phyloP scores from a whole-genome alignment of 768 basidiomycete species.

The Lactarius akahatsu region DNA sequence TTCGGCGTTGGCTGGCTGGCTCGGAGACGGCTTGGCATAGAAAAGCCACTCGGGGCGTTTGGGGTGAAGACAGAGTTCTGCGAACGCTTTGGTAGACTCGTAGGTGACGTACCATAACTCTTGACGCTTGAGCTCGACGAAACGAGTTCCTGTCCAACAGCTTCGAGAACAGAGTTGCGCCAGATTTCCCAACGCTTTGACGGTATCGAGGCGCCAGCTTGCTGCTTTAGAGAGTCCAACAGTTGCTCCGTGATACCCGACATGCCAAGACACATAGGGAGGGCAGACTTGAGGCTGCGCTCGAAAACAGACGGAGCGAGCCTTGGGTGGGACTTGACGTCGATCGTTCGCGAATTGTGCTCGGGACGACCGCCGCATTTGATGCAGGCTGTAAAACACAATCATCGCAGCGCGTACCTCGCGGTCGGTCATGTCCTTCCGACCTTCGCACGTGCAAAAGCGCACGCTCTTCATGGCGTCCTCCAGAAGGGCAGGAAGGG shows the following conservation, averaged over 20 bases:
- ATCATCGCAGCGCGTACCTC: slow-evolving; percentile 66
- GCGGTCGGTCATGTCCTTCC: slow-evolving; percentile 68
- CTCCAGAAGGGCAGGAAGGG: slow-evolving; percentile 56
- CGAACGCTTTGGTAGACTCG: slow-evolving; percentile 62
- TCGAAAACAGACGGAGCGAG: slow-evolving; percentile 71
- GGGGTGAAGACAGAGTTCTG: slow-evolving; percentile 77
- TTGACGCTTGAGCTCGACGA: slow-evolving; percentile 83
- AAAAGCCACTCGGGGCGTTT: slow-evolving; percentile 85
- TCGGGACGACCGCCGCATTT: slow-evolving; percentile 91
- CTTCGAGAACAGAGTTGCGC: slow-evolving; percentile 59
- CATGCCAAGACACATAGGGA: slow-evolving; percentile 84
- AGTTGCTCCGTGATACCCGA: slow-evolving; percentile 47
- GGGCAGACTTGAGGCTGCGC: slow-evolving; percentile 68
- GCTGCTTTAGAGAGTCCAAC: slow-evolving; percentile 50
- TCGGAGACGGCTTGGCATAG: slow-evolving; percentile 64
- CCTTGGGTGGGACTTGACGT: slow-evolving; percentile 53
- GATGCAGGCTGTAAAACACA: slow-evolving; percentile 78
- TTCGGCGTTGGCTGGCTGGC: slow-evolving; percentile 76
- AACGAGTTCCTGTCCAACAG: slow-evolving; percentile 68
- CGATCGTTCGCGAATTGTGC: slow-evolving; percentile 66
- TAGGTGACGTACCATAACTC: slow-evolving; percentile 84
- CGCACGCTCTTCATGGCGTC: slow-evolving; percentile 70
- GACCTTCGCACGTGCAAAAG: slow-evolving; percentile 90
- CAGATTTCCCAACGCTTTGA: slow-evolving; percentile 66
- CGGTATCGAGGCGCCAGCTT: slow-evolving; percentile 45